Percentiles rank a stretch among this genome's conserved stretches.
Conservation (phyloP, 2,329 filamentous ascomycete species). For the Diaporthe sp. region DNA sequence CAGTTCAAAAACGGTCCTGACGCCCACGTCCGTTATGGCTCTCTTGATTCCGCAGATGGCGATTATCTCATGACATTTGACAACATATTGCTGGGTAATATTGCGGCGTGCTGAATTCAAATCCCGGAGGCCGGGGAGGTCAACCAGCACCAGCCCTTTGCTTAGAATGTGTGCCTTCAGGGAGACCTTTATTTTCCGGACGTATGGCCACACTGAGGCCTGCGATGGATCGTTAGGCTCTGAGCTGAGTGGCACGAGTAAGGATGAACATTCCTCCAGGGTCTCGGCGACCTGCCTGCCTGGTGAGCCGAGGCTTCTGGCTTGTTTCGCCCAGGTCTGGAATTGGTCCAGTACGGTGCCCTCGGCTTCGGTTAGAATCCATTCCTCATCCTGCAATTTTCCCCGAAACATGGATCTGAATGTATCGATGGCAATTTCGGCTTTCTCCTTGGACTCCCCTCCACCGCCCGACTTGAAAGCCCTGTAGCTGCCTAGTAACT, state of each 20-base stretch:
- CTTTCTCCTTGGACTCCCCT: conserved; percentile 41
- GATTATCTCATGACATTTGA: conserved; percentile 58
- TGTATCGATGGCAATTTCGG: conserved; percentile 48
- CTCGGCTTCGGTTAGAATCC: conserved; percentile 35
- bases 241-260: conserved; percentile 51
- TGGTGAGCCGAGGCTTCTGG: neutral
- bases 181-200: conserved; percentile 57
- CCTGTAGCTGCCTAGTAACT: conserved; percentile 50
- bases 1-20: conserved; percentile 52
- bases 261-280: conserved; percentile 45
- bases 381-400: conserved; percentile 37
- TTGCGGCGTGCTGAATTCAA: conserved; percentile 54
- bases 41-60: conserved; percentile 54
- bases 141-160: conserved; percentile 58
- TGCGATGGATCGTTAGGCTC: conserved; percentile 38
- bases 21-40: conserved; percentile 53
- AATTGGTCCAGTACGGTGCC: neutral
- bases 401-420: conserved; percentile 51
- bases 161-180: conserved; percentile 57
- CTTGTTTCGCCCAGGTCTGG: neutral
- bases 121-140: conserved; percentile 61
- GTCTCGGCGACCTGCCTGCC: conserved; percentile 26
- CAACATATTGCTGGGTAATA: conserved; percentile 58
- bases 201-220: conserved; percentile 54
- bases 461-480: conserved; percentile 39